These are phyloP conservation scores for Magnolia officinalis DNA, from an alignment of 164 flowering plant genomes.

Conservation along the genomic window DNA sequence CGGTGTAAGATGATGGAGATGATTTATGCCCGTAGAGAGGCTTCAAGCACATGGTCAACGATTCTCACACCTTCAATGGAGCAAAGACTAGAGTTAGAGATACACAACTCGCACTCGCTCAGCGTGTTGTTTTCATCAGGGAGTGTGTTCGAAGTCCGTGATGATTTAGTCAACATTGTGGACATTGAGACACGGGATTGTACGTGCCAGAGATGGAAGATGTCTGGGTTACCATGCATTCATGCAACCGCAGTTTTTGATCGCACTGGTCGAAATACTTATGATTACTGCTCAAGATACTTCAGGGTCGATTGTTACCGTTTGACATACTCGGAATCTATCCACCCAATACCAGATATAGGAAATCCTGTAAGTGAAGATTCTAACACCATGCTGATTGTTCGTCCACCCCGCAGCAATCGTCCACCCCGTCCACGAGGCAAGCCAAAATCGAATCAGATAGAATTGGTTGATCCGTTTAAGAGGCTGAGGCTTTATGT, in stretches of 20 bases:
- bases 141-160: conserved; percentile 51
- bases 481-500: conserved; percentile 27
- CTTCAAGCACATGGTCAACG: conserved; percentile 36
- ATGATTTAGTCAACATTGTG: conserved; percentile 33
- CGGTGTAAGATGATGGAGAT: conserved; percentile 13
- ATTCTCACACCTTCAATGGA: conserved; percentile 52
- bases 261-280: conserved; percentile 26
- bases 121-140: conserved; percentile 48
- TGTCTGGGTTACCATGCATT: conserved; percentile 53
- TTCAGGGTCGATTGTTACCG: conserved; percentile 39
- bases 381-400: conserved; percentile 20
- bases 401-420: conserved; percentile 31
- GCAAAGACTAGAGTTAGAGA: conserved; percentile 38
- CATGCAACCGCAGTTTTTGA: conserved; percentile 66
- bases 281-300: conserved; percentile 50
- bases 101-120: conserved; percentile 28
- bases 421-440: conserved; percentile 3
- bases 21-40: conserved; percentile 1
- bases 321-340: conserved; percentile 39
- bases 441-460: conserved; percentile 26
- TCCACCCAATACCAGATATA: conserved; percentile 35
- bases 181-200: conserved; percentile 44
- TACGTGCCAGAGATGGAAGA: conserved; percentile 52
- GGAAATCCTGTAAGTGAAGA: conserved; percentile 20
- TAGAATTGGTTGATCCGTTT: background rate